These are phyloP conservation scores for Silybum marianum DNA, from an alignment of 129 eudicot species.

Conservation along the genomic window DNA sequence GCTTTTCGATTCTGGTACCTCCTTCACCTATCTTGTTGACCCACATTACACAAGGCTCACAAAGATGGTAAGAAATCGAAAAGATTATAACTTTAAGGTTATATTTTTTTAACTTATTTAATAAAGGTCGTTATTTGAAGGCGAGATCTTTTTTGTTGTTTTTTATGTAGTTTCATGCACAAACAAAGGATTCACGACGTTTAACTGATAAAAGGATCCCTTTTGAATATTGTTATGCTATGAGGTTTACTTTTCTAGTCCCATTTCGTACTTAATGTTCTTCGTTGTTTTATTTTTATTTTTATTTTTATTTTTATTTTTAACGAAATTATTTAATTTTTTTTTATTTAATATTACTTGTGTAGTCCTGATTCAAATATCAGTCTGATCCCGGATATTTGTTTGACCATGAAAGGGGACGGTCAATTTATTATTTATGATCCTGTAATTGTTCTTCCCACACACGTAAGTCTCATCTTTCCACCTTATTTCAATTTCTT, in stretches of 20 bases:
- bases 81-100: not conserved
- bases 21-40: conserved; percentile 70
- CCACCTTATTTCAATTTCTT: not conserved
- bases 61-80: conserved; percentile 54
- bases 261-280: conserved; percentile 1
- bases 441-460: conserved; percentile 69
- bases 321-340: conserved; percentile 1
- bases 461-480: conserved; percentile 42
- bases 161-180: conserved; percentile 64
- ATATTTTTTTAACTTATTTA: not conserved
- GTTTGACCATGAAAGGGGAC: conserved; percentile 66
- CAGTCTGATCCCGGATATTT: conserved; percentile 58
- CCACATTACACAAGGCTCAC: conserved; percentile 65
- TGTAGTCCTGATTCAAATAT: conserved; percentile 60
- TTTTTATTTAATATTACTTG: conserved; percentile 6
- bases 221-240: conserved; percentile 77
- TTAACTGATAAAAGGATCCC: conserved; percentile 73
- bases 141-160: conserved; percentile 6
- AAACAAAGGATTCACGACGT: conserved; percentile 54
- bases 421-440: conserved; percentile 49
- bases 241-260: conserved; percentile 56
- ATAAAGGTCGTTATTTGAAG: conserved; percentile 16
- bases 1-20: conserved; percentile 90
- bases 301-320: not conserved
- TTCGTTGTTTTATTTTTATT: conserved; percentile 12